phyloP scores from a whole-genome alignment of 352 stramenopile species.

The Globisporangium canariense region DNA sequence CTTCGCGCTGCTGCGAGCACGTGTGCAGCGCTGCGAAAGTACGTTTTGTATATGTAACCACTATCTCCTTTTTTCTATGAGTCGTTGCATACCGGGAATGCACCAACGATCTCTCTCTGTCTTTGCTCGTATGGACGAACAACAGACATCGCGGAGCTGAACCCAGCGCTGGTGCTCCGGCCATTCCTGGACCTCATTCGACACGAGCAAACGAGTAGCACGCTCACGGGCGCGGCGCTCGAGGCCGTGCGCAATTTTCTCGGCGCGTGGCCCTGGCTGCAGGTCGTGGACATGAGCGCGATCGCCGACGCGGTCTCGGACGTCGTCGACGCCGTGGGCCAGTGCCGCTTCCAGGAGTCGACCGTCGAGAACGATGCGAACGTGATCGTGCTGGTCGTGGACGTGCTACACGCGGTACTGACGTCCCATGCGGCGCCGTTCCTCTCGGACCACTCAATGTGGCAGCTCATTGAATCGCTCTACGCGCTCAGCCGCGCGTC shows the following conservation, averaged over 20 bases:
- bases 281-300: slow-evolving; percentile 34
- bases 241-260: slow-evolving; percentile 96
- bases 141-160: slow-evolving; percentile 56
- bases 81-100: background rate
- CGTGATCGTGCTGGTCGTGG: slow-evolving; percentile 92
- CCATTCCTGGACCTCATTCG: slow-evolving; percentile 95
- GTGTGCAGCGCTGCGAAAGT: slow-evolving; percentile 63
- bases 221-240: slow-evolving; percentile 91
- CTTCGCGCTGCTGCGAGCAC: slow-evolving; percentile 52
- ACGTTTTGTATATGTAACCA: slow-evolving; percentile 21
- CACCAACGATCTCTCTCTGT: background rate
- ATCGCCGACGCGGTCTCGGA: slow-evolving; percentile 58
- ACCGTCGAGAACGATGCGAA: slow-evolving; percentile 87
- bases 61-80: background rate
- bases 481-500: slow-evolving; percentile 89
- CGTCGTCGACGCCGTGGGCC: slow-evolving; percentile 89
- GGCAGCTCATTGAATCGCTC: slow-evolving; percentile 94
- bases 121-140: background rate
- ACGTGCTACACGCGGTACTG: slow-evolving; percentile 93
- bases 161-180: slow-evolving; percentile 63
- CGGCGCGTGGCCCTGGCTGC: slow-evolving; percentile 69
- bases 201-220: slow-evolving; percentile 90
- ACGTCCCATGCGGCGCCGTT: slow-evolving; percentile 71
- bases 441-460: slow-evolving; percentile 92
- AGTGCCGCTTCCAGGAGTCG: slow-evolving; percentile 95